A percentile compares a stretch with the other conserved stretches of the same genome.
These are phyloP conservation scores for Cordyceps cateniannulata DNA, from an alignment of 2,329 filamentous ascomycete genomes.

Conservation along the genomic window DNA sequence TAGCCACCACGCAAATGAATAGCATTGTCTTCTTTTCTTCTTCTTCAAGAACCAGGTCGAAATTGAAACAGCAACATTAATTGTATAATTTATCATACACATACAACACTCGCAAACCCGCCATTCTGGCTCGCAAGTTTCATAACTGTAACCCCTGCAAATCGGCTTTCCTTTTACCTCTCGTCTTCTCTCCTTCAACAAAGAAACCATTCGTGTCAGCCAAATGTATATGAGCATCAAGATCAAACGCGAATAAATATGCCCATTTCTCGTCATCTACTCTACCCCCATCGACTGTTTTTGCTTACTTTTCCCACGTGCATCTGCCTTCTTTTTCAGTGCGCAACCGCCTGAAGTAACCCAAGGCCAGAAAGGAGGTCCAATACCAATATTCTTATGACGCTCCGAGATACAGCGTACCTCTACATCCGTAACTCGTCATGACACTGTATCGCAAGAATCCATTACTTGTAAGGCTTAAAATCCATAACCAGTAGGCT, in stretches of 20 bases:
- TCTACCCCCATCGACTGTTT: background rate
- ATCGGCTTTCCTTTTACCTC: background rate
- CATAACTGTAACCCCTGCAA: conserved; percentile 3
- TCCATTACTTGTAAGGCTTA: conserved; percentile 28
- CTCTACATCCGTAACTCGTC: background rate
- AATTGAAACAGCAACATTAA: conserved; percentile 13
- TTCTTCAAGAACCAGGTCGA: background rate
- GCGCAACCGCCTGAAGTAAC: background rate
- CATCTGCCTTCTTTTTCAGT: conserved; percentile 1
- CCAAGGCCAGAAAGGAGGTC: background rate
- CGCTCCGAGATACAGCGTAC: background rate
- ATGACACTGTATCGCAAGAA: background rate
- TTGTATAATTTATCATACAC: conserved; percentile 14
- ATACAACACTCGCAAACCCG: conserved; percentile 5
- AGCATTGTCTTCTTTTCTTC: background rate
- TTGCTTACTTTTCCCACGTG: background rate
- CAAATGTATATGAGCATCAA: background rate
- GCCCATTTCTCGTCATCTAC: conserved; percentile 2
- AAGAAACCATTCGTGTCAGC: background rate
- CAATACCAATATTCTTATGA: conserved; percentile 1
- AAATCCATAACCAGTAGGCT: conserved; percentile 72
- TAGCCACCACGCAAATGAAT: background rate
- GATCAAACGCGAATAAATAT: background rate
- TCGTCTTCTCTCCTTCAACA: background rate
- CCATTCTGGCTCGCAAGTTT: conserved; percentile 1